Evolutionary conservation across 2,329 filamentous ascomycete species (phyloP).

Genomic region (Epichloe scottii): DNA sequence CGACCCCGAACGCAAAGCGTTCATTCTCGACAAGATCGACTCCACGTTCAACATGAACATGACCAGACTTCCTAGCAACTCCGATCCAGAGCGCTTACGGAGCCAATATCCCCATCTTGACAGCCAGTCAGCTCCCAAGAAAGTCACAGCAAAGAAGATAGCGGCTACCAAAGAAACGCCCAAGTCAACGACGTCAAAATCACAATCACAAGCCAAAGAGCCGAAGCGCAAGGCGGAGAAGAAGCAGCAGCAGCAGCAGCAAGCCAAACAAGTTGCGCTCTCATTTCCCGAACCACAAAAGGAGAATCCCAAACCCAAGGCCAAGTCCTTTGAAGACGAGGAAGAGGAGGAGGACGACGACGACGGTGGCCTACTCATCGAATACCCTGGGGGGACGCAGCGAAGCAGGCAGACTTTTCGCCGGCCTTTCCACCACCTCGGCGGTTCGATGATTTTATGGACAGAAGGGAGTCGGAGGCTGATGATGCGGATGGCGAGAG

Average conservation of each 20-base stretch:
- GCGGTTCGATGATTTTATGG: slow-evolving; percentile 41
- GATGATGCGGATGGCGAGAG: slow-evolving; percentile 33
- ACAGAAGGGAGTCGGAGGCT: slow-evolving; percentile 32
- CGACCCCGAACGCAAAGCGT: slow-evolving; percentile 59
- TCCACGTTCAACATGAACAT: slow-evolving; percentile 85
- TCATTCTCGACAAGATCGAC: slow-evolving; percentile 70
- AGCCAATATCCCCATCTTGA: slow-evolving; percentile 56
- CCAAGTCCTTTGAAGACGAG: slow-evolving; percentile 25
- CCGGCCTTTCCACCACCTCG: slow-evolving; percentile 34
- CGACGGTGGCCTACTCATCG: slow-evolving; percentile 44
- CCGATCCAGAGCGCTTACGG: slow-evolving; percentile 49
- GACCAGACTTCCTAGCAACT: slow-evolving; percentile 52
- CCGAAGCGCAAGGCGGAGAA: slow-evolving; percentile 18
- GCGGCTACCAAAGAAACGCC: slow-evolving; percentile 11
- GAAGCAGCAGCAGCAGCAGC: slow-evolving; percentile 24
- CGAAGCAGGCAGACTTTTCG: slow-evolving; percentile 31
- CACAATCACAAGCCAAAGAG: slow-evolving; percentile 7
- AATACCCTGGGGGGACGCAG: slow-evolving; percentile 41
- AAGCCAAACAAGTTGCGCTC: slow-evolving; percentile 24
- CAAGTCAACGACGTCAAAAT: slow-evolving; percentile 6
- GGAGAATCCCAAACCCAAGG: slow-evolving; percentile 18
- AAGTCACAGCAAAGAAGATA: slow-evolving; percentile 15
- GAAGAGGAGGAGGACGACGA: slow-evolving; percentile 44
- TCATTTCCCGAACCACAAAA: slow-evolving; percentile 19
- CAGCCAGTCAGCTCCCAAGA: slow-evolving; percentile 14